phyloP scores from a whole-genome alignment of 441 rosid species.

The Raphanus hybrid region DNA sequence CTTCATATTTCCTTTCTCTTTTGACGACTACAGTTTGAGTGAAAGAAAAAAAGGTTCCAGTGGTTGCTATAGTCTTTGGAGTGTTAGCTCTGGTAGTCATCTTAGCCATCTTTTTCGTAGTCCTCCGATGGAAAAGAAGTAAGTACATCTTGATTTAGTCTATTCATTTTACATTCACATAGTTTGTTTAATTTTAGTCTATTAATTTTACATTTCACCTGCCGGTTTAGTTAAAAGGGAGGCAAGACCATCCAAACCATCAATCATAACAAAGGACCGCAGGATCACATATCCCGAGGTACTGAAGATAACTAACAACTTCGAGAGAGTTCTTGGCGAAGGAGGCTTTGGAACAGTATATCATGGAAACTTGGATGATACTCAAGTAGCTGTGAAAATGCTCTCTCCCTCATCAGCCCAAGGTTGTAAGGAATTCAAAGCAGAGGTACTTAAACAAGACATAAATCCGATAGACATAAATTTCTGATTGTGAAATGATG shows the following conservation, averaged over 20 bases:
- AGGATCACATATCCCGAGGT: slow-evolving; percentile 40
- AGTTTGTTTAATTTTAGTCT: too few species aligned
- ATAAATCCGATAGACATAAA: too few species aligned
- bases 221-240: background rate
- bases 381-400: slow-evolving; percentile 54
- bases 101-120: slow-evolving; percentile 27
- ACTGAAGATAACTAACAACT: slow-evolving; percentile 37
- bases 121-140: background rate
- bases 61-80: slow-evolving; percentile 32
- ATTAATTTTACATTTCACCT: too few species aligned
- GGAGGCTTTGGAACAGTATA: slow-evolving; percentile 54
- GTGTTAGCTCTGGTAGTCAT: slow-evolving; percentile 20
- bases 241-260: slow-evolving; percentile 9
- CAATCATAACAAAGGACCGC: slow-evolving; percentile 24
- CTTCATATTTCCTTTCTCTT: background rate
- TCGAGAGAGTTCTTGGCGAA: slow-evolving; percentile 41
- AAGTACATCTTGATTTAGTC: background rate
- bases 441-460: slow-evolving; percentile 42
- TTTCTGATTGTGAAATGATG: too few species aligned
- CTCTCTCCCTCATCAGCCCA: slow-evolving; percentile 51
- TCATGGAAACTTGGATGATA: slow-evolving; percentile 35
- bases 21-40: slow-evolving; percentile 22
- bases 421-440: slow-evolving; percentile 51
- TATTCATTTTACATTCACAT: too few species aligned
- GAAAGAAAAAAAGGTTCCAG: slow-evolving; percentile 9